phyloP scores from a whole-genome alignment of 73 alveolate genomes.

The Paramecium primaurelia region DNA sequence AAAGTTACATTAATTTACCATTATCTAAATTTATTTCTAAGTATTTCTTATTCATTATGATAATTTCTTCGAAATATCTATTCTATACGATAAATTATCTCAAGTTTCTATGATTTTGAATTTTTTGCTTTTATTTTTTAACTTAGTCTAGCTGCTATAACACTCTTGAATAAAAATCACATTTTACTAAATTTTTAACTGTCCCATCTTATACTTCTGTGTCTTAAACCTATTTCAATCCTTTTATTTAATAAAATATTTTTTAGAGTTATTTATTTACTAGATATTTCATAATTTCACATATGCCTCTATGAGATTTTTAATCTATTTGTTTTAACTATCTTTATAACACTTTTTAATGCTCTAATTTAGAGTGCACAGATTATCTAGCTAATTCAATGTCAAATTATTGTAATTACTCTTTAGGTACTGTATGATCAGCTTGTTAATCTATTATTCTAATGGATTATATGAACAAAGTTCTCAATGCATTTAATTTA shows the following conservation, averaged over 20 bases:
- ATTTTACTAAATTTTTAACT: not conserved
- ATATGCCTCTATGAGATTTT: not conserved
- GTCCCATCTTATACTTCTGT: not conserved
- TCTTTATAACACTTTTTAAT: not conserved
- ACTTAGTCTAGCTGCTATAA: not conserved
- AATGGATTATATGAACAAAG: not conserved
- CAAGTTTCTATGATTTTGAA: not conserved
- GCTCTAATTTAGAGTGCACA: conserved; percentile 10
- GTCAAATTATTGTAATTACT: not conserved
- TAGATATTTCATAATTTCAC: not conserved
- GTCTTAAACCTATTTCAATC: not conserved
- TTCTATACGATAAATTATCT: not conserved
- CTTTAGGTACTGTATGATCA: not conserved
- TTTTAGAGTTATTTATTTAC: not conserved
- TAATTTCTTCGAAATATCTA: not conserved
- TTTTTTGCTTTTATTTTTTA: not conserved
- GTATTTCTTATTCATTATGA: not conserved
- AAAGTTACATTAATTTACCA: not conserved
- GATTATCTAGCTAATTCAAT: not conserved
- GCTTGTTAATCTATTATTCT: not conserved
- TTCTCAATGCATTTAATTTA: not conserved
- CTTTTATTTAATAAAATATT: not conserved
- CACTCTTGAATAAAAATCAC: not conserved
- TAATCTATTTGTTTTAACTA: not conserved
- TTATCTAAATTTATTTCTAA: not conserved